Evolutionary conservation across 2,329 filamentous ascomycete genomes (phyloP), one percentile per base, ranked within the genome.

Genomic region (Fusarium sp.): DNA sequence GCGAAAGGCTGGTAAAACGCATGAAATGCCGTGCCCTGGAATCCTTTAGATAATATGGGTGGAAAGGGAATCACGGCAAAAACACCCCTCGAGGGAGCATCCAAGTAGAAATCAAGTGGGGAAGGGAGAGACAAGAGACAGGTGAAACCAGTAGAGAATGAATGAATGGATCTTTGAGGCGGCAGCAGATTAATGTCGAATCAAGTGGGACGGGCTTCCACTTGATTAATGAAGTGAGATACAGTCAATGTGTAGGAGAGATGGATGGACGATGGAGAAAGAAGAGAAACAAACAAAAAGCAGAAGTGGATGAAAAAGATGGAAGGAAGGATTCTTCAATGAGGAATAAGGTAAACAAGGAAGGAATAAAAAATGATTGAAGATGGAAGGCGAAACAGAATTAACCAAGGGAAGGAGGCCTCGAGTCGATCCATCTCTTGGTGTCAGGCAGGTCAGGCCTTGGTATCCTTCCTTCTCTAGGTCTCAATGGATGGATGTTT

Each of bases 51-150:
- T 67, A 59, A 59, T 66, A 66, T 55, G 55, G 54, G 27, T 43
- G 22, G 42, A 57, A 51, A 51, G 56, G 63, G 64, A 56, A 56
- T 59, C 56, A 62, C 56, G 47, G 29, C 38, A 51, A 67, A 59
- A 49, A 44, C 69, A 52, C 68, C 68, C 65, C 65, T 71, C 54
- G 60, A 71, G 69, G 68, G 65, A 72, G 69, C 65, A 66, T 63
- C 34, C 69, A 53, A 38, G 44, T 52, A 43, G 24, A 53, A 44
- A 44, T 54, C 55, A 61, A 61, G 69, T 66, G 65, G 68, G 64
- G 60, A 70, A 66, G 64, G 61, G 65, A 57, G 42, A 56, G 61
- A 52, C 49, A 50, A 59, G 63, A 52, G 46, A 43, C 55, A 54
- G 56, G 68, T 70, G 69, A 70, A 72, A 72, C 68, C 56, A 43